phyloP scores from a whole-genome alignment of 495 filamentous ascomycete species.

The Trichoderma erinaceum region DNA sequence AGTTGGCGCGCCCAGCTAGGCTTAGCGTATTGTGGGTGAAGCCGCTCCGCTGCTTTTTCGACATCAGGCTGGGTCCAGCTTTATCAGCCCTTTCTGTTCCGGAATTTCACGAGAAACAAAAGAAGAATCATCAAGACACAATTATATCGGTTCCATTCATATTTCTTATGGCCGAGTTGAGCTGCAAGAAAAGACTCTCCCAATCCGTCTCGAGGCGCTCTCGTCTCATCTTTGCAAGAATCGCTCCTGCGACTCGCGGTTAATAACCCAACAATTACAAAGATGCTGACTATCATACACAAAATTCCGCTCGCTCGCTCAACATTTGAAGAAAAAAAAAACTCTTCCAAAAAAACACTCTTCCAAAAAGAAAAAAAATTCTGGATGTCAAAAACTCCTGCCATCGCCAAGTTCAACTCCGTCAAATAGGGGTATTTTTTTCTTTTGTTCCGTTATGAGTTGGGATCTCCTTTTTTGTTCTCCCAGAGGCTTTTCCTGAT shows the following conservation, averaged over 20 bases:
- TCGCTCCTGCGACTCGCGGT: not conserved
- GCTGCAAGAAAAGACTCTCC: not conserved
- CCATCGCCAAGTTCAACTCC: not conserved
- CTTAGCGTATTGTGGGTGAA: constrained; percentile 4
- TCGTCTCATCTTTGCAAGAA: not conserved
- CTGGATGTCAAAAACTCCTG: not conserved
- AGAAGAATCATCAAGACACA: not conserved
- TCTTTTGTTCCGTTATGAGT: not conserved
- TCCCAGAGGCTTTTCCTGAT: not conserved
- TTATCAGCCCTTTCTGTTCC: not conserved
- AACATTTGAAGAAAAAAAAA: not conserved
- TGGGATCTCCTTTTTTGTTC: not conserved
- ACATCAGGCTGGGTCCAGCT: not conserved
- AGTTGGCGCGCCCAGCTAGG: not conserved
- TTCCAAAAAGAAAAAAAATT: not conserved
- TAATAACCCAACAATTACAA: not conserved
- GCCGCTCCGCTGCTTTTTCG: not conserved
- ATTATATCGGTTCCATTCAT: not conserved
- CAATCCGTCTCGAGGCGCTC: not conserved
- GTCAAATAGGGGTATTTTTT: not conserved
- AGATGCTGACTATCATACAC: constrained; percentile 4
- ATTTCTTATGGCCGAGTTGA: not conserved
- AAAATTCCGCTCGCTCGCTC: constrained; percentile 7
- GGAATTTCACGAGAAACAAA: not conserved
- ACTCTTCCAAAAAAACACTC: not conserved